Evolutionary conservation across 768 basidiomycete species (phyloP), one percentile per base, ranked within the genome.

Genomic region (Suillus tomentosus): DNA sequence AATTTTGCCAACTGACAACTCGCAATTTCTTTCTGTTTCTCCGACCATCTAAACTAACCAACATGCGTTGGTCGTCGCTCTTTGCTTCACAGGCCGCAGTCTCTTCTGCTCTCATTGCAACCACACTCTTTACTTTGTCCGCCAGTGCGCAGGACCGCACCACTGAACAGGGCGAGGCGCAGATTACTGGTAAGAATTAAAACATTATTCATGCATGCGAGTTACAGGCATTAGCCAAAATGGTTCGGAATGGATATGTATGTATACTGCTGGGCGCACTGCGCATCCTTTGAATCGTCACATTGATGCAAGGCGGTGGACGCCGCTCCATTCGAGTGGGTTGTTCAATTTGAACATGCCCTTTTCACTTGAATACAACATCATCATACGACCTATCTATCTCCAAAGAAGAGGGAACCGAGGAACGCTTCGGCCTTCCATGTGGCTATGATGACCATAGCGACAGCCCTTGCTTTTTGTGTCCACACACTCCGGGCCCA

Each of bases 151-250:
- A 73, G 55, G 73, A 77, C 59, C 77, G 76, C 47, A 71, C 77
- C 1, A 70, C 75, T 1, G 78, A 79, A 59, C 71, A 72, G 14
- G 74, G 71, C 22, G 81, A 79, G 65, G 76, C 77, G 0, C 67
- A 76, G 19, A 79, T 80, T n/a, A 67, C 70, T 57, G 74, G 81
- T 80, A 47, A 53, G 75, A 71, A 17, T 24, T 5, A 24, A 2
- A 27, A 53, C 34, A 5, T 47, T 22, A 17, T 55, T 47, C 22
- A 4, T 42, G 13, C 10, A 14, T 8, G 3, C 39, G 17, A 39
- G 39, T 27, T 57, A 17, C 39, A 10, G 56, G 39, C n/a, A 56
- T 56, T 9, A 22, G n/a, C 36, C n/a, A 37, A 37, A 8, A 3
- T 9, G 15, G 15, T 10, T 5, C 4, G 22, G 9, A 39, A 40